These are phyloP conservation scores for Candida suzukii DNA, from an alignment of 805 yeast species.

Conservation along the genomic window DNA sequence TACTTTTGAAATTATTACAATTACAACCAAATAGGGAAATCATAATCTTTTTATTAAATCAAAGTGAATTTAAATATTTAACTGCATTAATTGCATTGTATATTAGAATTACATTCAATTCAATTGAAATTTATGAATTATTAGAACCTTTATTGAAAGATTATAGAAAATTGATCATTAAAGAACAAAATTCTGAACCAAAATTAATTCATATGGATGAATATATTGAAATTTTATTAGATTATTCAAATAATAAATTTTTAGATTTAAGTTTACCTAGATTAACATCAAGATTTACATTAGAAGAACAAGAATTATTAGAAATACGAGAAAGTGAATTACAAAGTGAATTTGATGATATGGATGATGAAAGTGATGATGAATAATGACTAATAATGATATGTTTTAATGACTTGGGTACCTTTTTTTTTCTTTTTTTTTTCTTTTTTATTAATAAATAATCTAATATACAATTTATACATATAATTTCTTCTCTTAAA, in stretches of 20 bases:
- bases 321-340: conserved; percentile 32
- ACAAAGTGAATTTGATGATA: conserved; percentile 25
- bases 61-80: conserved; percentile 70
- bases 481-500: neutral
- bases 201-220: conserved; percentile 60
- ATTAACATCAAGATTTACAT: conserved; percentile 32
- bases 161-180: conserved; percentile 58
- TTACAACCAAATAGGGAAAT: conserved; percentile 61
- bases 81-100: conserved; percentile 67
- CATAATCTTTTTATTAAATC: conserved; percentile 44
- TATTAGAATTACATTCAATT: conserved; percentile 38
- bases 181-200: conserved; percentile 20
- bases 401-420: too few species aligned
- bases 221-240: conserved; percentile 54
- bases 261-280: conserved; percentile 73
- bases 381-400: neutral
- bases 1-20: conserved; percentile 71
- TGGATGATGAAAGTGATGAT: conserved; percentile 12
- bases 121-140: conserved; percentile 37
- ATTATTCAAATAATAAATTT: conserved; percentile 40
- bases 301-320: conserved; percentile 36
- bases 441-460: too few species aligned
- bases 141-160: conserved; percentile 58
- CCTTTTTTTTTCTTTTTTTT: too few species aligned
- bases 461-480: too few species aligned